phyloP scores from a whole-genome alignment of 345 rosid species.

The Syzygium aqueum region DNA sequence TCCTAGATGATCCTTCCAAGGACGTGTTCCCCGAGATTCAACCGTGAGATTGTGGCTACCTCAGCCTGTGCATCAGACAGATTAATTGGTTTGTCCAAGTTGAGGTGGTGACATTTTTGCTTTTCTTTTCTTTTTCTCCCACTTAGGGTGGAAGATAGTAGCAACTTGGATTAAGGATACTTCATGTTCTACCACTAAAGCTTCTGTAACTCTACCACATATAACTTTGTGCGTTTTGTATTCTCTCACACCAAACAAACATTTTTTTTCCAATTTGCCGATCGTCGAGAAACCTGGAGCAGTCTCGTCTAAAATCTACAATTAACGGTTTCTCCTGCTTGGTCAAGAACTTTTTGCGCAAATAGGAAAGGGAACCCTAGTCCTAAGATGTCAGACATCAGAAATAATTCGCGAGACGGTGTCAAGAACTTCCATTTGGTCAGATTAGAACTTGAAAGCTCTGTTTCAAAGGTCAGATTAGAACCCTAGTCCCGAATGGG shows the following conservation, averaged over 20 bases:
- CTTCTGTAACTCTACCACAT: background rate
- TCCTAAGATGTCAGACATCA: background rate
- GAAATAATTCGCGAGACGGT: background rate
- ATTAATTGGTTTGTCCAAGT: background rate
- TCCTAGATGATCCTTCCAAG: background rate
- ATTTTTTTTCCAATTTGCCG: no score
- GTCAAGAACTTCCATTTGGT: background rate
- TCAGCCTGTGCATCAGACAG: background rate
- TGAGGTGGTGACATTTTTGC: background rate
- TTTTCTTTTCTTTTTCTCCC: background rate
- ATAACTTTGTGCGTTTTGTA: background rate
- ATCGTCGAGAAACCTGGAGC: background rate
- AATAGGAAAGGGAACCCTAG: background rate
- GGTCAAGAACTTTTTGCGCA: background rate
- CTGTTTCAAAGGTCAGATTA: background rate
- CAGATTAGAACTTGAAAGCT: background rate
- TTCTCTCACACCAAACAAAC: no score
- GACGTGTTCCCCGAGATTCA: background rate
- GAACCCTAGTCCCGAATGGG: background rate
- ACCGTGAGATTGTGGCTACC: background rate
- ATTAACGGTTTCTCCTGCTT: background rate
- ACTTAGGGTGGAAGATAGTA: background rate
- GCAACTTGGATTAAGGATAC: background rate
- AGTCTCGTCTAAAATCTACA: background rate
- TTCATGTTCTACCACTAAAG: background rate